phyloP scores from a whole-genome alignment of 2,329 filamentous ascomycete species.

The Claviceps monticola region DNA sequence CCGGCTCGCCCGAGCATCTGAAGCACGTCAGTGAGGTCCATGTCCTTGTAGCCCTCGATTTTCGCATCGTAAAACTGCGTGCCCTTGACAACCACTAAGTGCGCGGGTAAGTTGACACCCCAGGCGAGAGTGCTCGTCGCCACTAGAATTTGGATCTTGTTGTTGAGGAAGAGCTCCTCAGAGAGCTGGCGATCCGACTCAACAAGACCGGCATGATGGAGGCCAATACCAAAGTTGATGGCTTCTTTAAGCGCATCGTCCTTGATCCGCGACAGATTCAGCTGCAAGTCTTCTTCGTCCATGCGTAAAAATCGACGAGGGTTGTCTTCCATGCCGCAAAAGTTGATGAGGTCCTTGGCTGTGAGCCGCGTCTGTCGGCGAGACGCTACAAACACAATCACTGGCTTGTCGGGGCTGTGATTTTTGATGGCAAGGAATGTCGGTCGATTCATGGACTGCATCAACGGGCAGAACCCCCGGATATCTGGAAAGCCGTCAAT shows the following conservation, averaged over 20 bases:
- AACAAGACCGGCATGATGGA: constrained; percentile 93
- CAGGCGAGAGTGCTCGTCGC: constrained; percentile 93
- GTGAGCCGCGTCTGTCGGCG: constrained; percentile 88
- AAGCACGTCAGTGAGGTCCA: constrained; percentile 94
- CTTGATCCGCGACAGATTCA: constrained; percentile 81
- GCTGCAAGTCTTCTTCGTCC: constrained; percentile 83
- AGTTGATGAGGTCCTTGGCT: constrained; percentile 91
- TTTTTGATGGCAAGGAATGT: constrained; percentile 94
- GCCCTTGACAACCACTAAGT: constrained; percentile 93
- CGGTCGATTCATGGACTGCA: constrained; percentile 98
- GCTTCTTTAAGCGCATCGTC: constrained; percentile 87
- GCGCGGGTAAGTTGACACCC: constrained; percentile 95
- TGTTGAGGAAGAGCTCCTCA: constrained; percentile 90
- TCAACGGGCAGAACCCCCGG: constrained; percentile 87
- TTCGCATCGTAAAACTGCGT: constrained; percentile 98
- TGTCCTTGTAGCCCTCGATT: constrained; percentile 93
- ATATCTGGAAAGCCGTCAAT: constrained; percentile 96
- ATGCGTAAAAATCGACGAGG: constrained; percentile 85
- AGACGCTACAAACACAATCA: constrained; percentile 96
- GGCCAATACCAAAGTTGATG: constrained; percentile 90
- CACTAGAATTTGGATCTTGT: constrained; percentile 94
- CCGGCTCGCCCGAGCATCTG: constrained; percentile 96
- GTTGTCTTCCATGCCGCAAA: constrained; percentile 97
- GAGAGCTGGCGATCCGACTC: constrained; percentile 85
- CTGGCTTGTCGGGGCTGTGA: constrained; percentile 90